Percentiles rank a stretch among this genome's conserved stretches.
Evolutionary conservation across 2,329 filamentous ascomycete genomes (phyloP).

Genomic region (Stagonosporopsis chrysanthemi): DNA sequence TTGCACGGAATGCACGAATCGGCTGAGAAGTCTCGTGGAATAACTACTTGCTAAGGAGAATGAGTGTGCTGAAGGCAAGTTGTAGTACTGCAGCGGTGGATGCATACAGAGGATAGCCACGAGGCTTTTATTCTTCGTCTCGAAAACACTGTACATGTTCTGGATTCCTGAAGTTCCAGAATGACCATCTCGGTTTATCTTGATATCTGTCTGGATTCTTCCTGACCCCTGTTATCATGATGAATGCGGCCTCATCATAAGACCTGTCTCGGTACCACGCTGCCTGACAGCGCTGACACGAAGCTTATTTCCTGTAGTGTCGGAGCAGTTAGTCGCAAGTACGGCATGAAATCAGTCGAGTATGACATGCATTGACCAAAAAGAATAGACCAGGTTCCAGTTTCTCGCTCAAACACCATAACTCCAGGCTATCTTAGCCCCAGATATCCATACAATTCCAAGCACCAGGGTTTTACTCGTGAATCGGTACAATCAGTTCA

Average conservation of each 20-base stretch:
- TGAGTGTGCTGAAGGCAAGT: slow-evolving; percentile 23
- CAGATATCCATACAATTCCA: slow-evolving; percentile 39
- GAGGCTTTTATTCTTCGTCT: slow-evolving; percentile 40
- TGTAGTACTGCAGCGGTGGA: slow-evolving; percentile 16
- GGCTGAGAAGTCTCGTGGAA: slow-evolving; percentile 20
- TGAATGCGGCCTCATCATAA: slow-evolving; percentile 36
- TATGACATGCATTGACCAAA: slow-evolving; percentile 27
- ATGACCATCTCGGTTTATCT: slow-evolving; percentile 35
- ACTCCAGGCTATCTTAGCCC: slow-evolving; percentile 38
- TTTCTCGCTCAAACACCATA: slow-evolving; percentile 37
- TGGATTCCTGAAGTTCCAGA: slow-evolving; percentile 45
- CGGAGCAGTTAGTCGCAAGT: slow-evolving; percentile 1
- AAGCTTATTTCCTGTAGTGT: slow-evolving; percentile 13
- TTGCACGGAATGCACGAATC: slow-evolving; percentile 31
- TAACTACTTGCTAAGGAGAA: slow-evolving; percentile 19
- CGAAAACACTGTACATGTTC: slow-evolving; percentile 27
- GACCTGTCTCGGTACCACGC: slow-evolving; percentile 35
- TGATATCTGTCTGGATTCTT: slow-evolving; percentile 29
- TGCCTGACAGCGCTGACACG: slow-evolving; percentile 19
- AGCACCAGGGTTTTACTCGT: slow-evolving; percentile 27
- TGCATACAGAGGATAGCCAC: slow-evolving; percentile 22
- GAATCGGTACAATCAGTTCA: slow-evolving; percentile 23
- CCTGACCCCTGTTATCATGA: slow-evolving; percentile 21
- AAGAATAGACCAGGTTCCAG: slow-evolving; percentile 32
- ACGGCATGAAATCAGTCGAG: slow-evolving; percentile 22